Base-by-base conservation (phyloP, 257 asterid species). In the Solanum chiquidenum region DNA sequence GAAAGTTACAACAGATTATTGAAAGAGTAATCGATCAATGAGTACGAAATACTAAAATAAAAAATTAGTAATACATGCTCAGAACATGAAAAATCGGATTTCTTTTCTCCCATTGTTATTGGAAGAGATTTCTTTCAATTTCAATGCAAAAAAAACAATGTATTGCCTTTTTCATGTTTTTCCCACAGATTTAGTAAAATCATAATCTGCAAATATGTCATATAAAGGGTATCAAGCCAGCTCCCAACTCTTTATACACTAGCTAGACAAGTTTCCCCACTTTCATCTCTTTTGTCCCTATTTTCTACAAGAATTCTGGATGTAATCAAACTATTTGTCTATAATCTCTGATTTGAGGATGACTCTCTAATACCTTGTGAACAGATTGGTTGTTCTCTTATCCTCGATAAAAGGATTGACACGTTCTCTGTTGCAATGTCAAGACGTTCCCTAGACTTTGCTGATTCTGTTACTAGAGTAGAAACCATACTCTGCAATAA, bases 401-500 rank as follows among this genome's bases (percentile, higher is more conserved):
- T 80, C 40, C 92, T 93, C 4, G 97, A 91, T 35, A 97, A 88
- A 69, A 97, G 95, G 84, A 94, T 31, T 5, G 99, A 93, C 33
- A 95, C 90, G 38, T 96, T 93, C 86, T 97, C 99, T 0, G 94
- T 94, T 1, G 98, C 99, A 44, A 95, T 80, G 88, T 95, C 99
- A 20, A 97, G 79, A 44, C 99, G 94, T 37, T 97, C 96, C 82
- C 89, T 92, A 1, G 98, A 96, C 85, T 95, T 97, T 0, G 92
- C 92, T 18, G 99, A 95, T 87, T 97, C 99, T 3, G 95, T 89
- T 23, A 97, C 91, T 35, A 97, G 95, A 87, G 83, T 88, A 4
- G 99, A 92, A 12, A 94, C 96, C 95, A 96, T 91, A 87, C 93
- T 94, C 93, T 97, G 98, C 92, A 97, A 69, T 6, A 92, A 20